These are phyloP conservation scores for Acanthamoeba lenticulata DNA, from an alignment of 208 protist genomes.

Conservation along the genomic window DNA sequence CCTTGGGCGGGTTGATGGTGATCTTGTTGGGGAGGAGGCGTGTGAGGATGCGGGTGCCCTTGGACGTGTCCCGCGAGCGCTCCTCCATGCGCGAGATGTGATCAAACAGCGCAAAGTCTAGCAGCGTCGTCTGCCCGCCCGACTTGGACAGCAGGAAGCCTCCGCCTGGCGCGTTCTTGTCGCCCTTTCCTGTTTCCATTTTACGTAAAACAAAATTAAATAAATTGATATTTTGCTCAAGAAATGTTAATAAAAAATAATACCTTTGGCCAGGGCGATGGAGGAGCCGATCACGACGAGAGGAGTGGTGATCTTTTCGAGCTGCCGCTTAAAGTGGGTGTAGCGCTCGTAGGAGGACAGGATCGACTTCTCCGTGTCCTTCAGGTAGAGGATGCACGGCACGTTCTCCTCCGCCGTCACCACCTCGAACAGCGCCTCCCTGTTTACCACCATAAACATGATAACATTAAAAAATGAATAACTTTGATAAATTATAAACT, in stretches of 20 bases:
- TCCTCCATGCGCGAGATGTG: conserved; percentile 67
- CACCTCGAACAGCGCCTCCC: conserved; percentile 57
- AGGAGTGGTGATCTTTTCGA: conserved; percentile 54
- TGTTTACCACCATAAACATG: not conserved
- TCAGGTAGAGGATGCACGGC: conserved; percentile 62
- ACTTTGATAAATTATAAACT: not conserved
- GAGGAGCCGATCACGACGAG: conserved; percentile 63
- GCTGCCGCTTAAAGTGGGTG: conserved; percentile 19
- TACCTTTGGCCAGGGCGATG: conserved; percentile 8
- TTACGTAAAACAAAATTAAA: not conserved
- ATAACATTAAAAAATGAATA: not conserved
- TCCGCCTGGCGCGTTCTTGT: conserved; percentile 49
- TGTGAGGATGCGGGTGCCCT: conserved; percentile 2
- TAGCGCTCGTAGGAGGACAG: conserved; percentile 52
- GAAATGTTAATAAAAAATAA: not conserved
- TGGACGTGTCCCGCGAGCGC: conserved; percentile 16
- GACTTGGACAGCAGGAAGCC: conserved; percentile 63
- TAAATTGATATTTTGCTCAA: not conserved
- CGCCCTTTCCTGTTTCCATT: conserved; percentile 7
- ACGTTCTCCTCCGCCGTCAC: conserved; percentile 26
- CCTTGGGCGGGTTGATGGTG: conserved; percentile 47
- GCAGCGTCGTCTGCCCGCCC: conserved; percentile 9
- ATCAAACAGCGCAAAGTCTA: conserved; percentile 65
- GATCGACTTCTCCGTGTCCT: conserved; percentile 52
- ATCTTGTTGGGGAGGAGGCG: conserved; percentile 59